A percentile compares a stretch with the other conserved stretches of the same genome.
These are phyloP conservation scores for Mitosporidium daphniae DNA, from an alignment of 371 early-diverging fungal species.

Conservation along the genomic window DNA sequence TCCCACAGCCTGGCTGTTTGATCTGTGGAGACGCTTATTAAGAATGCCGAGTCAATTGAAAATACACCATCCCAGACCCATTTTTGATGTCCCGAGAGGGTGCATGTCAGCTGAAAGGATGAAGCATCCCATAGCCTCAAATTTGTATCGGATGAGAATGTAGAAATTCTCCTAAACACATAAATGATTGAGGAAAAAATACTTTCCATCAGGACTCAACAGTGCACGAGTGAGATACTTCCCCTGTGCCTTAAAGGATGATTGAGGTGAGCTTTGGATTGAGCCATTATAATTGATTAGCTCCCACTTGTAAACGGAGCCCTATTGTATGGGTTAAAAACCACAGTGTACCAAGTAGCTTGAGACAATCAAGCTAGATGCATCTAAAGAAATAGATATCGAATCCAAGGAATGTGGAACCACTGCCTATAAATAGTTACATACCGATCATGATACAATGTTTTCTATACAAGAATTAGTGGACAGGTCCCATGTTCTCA, in stretches of 20 bases:
- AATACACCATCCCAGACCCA: constrained; percentile 83
- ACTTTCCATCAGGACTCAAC: constrained; percentile 38
- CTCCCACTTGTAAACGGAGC: too few species aligned
- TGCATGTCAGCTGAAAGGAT: constrained; percentile 22
- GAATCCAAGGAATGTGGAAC: too few species aligned
- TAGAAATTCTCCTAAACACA: constrained; percentile 20
- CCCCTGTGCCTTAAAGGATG: constrained; percentile 28
- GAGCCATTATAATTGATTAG: too few species aligned
- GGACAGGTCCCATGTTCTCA: too few species aligned
- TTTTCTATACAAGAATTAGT: too few species aligned
- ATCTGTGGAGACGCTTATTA: constrained; percentile 51
- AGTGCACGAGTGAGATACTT: constrained; percentile 38
- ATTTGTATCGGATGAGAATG: constrained; percentile 40
- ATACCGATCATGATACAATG: too few species aligned
- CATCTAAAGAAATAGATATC: too few species aligned
- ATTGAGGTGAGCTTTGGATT: too few species aligned
- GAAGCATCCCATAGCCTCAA: constrained; percentile 24
- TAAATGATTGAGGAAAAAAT: constrained; percentile 3
- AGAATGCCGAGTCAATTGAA: constrained; percentile 51
- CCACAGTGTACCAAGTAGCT: too few species aligned
- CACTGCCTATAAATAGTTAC: too few species aligned
- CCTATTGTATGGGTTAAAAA: too few species aligned
- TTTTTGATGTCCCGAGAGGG: constrained; percentile 33
- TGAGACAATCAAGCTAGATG: too few species aligned
- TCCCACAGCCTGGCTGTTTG: constrained; percentile 54